Conservation (phyloP, 2,329 filamentous ascomycete species). For the Apiospora marii region DNA sequence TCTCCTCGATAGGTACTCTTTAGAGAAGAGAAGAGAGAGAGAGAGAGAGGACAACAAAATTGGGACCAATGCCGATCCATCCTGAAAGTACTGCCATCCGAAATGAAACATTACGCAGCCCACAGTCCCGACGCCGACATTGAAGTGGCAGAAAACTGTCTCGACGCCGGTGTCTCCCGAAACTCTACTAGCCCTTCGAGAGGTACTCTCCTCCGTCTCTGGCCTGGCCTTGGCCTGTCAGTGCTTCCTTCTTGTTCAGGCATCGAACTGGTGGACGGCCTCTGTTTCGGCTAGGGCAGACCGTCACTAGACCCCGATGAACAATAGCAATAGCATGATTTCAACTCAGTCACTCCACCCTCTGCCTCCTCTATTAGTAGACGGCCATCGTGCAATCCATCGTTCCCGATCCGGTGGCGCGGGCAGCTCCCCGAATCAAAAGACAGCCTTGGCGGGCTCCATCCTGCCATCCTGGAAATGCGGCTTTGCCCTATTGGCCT, state of each 20-base stretch:
- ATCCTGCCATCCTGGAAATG: conserved; percentile 2
- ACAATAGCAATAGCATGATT: not conserved
- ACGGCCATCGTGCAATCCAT: conserved; percentile 5
- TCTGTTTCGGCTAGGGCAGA: conserved; percentile 5
- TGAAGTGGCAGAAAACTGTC: conserved; percentile 7
- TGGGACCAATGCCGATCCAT: not conserved
- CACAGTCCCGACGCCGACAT: not conserved
- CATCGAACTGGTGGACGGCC: not conserved
- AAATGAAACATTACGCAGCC: not conserved
- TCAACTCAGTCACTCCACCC: not conserved
- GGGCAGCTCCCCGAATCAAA: conserved; percentile 9
- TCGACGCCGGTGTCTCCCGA: not conserved
- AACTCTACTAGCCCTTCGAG: not conserved
- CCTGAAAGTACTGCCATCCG: not conserved
- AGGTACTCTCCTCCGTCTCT: not conserved
- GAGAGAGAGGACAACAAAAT: not conserved
- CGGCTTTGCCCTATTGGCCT: not conserved
- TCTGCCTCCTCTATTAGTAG: not conserved
- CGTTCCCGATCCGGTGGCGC: conserved; percentile 4
- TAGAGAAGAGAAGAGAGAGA: not conserved
- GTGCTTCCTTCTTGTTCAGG: conserved; percentile 13
- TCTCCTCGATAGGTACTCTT: not conserved
- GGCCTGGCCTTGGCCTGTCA: not conserved
- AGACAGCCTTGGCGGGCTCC: conserved; percentile 16
- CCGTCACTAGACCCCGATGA: not conserved